Percentiles rank a stretch among this genome's conserved stretches.
Evolutionary conservation across 2,329 filamentous ascomycete genomes (phyloP).

Genomic region (Teratosphaeria epicoccoides): DNA sequence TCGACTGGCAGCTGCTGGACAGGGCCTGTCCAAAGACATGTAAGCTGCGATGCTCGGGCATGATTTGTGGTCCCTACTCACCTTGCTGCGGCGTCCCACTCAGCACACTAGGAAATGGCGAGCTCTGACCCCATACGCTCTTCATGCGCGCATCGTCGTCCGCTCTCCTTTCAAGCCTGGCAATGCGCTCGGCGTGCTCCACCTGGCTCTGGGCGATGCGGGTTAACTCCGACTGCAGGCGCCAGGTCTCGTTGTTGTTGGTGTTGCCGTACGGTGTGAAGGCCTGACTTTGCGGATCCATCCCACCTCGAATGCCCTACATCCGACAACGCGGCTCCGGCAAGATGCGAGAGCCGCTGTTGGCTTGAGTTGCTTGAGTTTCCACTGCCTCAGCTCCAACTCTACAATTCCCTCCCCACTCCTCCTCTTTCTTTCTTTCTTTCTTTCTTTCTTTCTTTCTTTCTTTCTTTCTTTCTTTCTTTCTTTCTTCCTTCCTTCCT

Average conservation of each 20-base stretch:
- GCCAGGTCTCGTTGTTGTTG: slow-evolving; percentile 49
- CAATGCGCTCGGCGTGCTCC: slow-evolving; percentile 51
- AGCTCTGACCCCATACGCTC: slow-evolving; percentile 75
- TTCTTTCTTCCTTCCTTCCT: too few species aligned
- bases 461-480: too few species aligned
- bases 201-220: slow-evolving; percentile 50
- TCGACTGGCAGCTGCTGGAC: slow-evolving; percentile 70
- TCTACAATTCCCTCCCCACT: neutral
- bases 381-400: neutral
- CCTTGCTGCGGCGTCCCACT: slow-evolving; percentile 72
- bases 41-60: neutral
- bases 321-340: neutral
- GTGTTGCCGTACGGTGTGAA: slow-evolving; percentile 46
- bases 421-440: neutral
- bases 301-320: slow-evolving; percentile 18
- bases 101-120: slow-evolving; percentile 78
- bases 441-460: neutral
- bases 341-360: neutral
- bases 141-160: slow-evolving; percentile 58
- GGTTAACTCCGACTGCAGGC: slow-evolving; percentile 51
- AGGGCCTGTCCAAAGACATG: slow-evolving; percentile 47
- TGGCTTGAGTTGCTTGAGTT: neutral
- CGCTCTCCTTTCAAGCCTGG: slow-evolving; percentile 50
- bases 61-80: slow-evolving; percentile 33
- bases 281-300: slow-evolving; percentile 53